Conservation (phyloP, 345 rosid species). For the Pseudoturritis turrita region DNA sequence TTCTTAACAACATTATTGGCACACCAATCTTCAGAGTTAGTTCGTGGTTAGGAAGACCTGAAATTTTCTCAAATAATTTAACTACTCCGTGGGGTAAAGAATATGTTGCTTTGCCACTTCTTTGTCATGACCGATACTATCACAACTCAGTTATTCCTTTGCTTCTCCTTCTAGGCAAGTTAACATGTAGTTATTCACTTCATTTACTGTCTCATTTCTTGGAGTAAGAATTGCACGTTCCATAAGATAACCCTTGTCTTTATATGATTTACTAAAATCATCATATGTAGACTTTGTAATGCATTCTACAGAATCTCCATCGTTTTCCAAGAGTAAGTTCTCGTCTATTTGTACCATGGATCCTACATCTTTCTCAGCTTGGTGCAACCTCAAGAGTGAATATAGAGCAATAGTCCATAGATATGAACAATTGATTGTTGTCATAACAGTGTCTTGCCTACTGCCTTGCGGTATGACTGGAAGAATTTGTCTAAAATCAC, state of each 20-base stretch:
- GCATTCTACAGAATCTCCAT: background rate
- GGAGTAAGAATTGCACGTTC: slow-evolving; percentile 3
- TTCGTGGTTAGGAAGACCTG: background rate
- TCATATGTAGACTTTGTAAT: background rate
- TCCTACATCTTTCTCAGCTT: background rate
- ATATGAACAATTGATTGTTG: too few species aligned
- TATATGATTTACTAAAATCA: background rate
- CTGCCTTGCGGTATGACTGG: too few species aligned
- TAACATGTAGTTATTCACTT: background rate
- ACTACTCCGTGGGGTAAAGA: background rate
- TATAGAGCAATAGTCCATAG: background rate
- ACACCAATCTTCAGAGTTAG: background rate
- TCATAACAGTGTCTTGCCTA: too few species aligned
- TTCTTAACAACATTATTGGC: background rate
- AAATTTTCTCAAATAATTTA: background rate
- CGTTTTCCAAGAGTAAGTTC: background rate
- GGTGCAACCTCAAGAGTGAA: background rate
- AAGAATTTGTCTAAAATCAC: too few species aligned
- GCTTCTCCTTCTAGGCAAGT: background rate
- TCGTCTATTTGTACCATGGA: background rate
- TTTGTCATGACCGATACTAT: background rate
- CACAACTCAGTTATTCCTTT: background rate
- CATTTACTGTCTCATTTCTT: background rate
- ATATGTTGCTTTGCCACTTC: slow-evolving; percentile 2
- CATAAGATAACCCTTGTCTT: background rate